These are phyloP conservation scores for Trametes cingulata DNA, from an alignment of 768 basidiomycete genomes.

Conservation along the genomic window DNA sequence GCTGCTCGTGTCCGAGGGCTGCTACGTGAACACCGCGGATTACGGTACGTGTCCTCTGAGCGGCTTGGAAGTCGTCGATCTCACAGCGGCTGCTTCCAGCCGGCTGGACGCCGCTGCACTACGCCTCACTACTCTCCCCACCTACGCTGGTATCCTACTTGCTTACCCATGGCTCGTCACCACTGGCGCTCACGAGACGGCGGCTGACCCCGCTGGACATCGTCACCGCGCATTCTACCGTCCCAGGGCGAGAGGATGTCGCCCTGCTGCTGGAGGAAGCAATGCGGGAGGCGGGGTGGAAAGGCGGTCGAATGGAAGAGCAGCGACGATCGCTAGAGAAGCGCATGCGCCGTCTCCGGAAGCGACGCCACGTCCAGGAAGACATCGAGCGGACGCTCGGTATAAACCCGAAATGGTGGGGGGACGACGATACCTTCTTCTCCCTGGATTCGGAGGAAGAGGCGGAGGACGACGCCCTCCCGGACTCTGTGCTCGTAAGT, in stretches of 20 bases:
- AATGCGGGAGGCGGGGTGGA: conserved; percentile 85
- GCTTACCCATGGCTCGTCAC: conserved; percentile 89
- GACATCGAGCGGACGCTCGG: conserved; percentile 58
- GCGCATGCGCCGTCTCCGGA: conserved; percentile 52
- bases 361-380: conserved; percentile 57
- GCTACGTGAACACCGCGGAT: conserved; percentile 61
- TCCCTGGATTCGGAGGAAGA: conserved; percentile 44
- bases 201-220: conserved; percentile 89
- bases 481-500: conserved; percentile 23
- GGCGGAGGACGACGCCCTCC: conserved; percentile 49
- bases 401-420: conserved; percentile 68
- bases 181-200: conserved; percentile 72
- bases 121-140: conserved; percentile 85
- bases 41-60: conserved; percentile 47
- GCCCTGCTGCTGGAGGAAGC: conserved; percentile 86
- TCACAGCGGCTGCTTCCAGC: conserved; percentile 43
- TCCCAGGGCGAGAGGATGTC: conserved; percentile 84
- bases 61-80: neutral
- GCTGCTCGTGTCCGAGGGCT: conserved; percentile 75
- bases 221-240: conserved; percentile 76
- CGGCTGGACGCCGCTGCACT: conserved; percentile 95
- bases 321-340: conserved; percentile 61
- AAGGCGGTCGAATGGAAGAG: conserved; percentile 73
- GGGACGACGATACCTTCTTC: conserved; percentile 40
- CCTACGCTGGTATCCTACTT: conserved; percentile 91